A percentile compares a stretch with the other conserved stretches of the same genome.
Evolutionary conservation across 1,284 basidiomycete species (phyloP).

Genomic region (Fomitopsis betulina): DNA sequence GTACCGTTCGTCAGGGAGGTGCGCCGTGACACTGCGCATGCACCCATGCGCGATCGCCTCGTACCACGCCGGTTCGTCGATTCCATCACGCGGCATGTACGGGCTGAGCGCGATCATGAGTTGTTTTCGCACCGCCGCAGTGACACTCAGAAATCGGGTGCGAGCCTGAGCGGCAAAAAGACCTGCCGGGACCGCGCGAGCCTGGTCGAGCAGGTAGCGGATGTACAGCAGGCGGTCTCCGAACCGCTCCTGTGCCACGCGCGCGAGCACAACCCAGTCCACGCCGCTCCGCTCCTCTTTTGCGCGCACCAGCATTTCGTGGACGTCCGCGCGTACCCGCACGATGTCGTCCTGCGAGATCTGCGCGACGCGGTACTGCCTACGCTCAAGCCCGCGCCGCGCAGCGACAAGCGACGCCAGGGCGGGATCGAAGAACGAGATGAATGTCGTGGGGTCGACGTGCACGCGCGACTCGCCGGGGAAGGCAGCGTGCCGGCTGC

Average conservation of each 20-base stretch:
- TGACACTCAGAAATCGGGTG: neutral
- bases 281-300: neutral
- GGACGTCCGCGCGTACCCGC: neutral
- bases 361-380: neutral
- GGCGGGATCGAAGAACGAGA: conserved; percentile 1
- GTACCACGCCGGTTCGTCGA: neutral
- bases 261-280: neutral
- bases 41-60: neutral
- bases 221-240: neutral
- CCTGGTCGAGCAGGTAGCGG: neutral
- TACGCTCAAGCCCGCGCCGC: neutral
- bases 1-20: neutral
- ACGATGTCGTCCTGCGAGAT: neutral
- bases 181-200: neutral
- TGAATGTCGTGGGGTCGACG: neutral
- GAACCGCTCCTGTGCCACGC: neutral
- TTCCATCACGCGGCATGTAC: neutral
- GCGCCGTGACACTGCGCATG: neutral
- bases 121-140: neutral
- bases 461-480: neutral
- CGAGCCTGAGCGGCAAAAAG: neutral
- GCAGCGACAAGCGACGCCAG: neutral
- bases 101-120: neutral
- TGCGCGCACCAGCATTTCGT: neutral
- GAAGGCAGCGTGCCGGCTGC: neutral